phyloP scores from a whole-genome alignment of 2,329 filamentous ascomycete genomes.

The Aspergillus floridensis region DNA sequence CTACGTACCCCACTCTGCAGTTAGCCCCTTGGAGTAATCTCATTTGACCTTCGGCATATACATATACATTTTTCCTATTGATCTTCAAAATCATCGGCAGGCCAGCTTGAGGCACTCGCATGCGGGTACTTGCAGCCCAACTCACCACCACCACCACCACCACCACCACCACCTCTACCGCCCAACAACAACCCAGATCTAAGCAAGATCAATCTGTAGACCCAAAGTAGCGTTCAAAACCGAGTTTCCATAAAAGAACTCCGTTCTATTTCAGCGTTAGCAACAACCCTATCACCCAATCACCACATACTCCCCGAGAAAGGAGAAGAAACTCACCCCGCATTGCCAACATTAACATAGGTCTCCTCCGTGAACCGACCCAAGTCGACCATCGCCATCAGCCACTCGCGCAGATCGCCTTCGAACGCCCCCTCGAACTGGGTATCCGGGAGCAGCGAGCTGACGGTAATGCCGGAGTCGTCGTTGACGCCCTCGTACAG shows the following conservation, averaged over 20 bases:
- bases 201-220: conserved; percentile 20
- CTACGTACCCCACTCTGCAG: no score
- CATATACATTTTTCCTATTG: no score
- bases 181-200: no score
- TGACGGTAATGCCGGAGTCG: conserved; percentile 46
- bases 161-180: no score
- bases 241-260: conserved; percentile 23
- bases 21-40: no score
- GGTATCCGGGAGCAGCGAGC: conserved; percentile 37
- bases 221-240: conserved; percentile 20
- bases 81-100: no score
- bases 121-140: no score
- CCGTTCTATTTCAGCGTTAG: conserved; percentile 10
- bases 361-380: conserved; percentile 38
- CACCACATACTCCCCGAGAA: neutral
- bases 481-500: conserved; percentile 44
- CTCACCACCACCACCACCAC: no score
- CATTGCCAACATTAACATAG: conserved; percentile 47
- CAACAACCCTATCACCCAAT: neutral
- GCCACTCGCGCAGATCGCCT: conserved; percentile 46
- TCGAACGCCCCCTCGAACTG: conserved; percentile 40
- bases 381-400: conserved; percentile 37
- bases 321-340: conserved; percentile 25
- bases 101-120: no score
- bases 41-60: no score